Percentiles rank a stretch among this genome's conserved stretches.
These are phyloP conservation scores for Starmerella ratchasimensis DNA, from an alignment of 805 yeast genomes.

Conservation along the genomic window DNA sequence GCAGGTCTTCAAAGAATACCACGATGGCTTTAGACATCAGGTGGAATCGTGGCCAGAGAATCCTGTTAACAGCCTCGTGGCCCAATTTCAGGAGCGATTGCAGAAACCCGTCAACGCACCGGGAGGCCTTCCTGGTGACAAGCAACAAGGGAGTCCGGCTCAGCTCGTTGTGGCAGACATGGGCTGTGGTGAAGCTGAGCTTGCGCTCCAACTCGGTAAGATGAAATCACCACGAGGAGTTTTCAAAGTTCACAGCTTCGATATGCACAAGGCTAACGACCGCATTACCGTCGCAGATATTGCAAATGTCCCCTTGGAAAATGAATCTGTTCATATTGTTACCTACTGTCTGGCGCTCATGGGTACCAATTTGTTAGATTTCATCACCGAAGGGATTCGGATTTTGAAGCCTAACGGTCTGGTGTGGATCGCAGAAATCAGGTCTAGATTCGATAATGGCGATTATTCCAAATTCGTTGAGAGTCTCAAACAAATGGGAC, in stretches of 20 bases:
- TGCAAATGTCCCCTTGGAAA: constrained; percentile 70
- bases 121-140: constrained; percentile 68
- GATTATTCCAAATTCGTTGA: constrained; percentile 51
- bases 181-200: constrained; percentile 98
- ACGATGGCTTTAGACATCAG: constrained; percentile 87
- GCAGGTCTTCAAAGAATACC: constrained; percentile 81
- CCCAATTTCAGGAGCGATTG: constrained; percentile 40
- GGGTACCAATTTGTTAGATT: constrained; percentile 95
- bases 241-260: constrained; percentile 72
- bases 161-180: constrained; percentile 82
- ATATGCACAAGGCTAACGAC: constrained; percentile 75
- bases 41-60: constrained; percentile 98
- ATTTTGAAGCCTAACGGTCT: constrained; percentile 83
- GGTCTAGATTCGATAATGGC: constrained; percentile 63
- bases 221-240: constrained; percentile 26
- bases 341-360: constrained; percentile 85
- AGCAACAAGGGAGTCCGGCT: constrained; percentile 26
- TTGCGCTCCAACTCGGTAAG: constrained; percentile 36
- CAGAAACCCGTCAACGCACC: constrained; percentile 76
- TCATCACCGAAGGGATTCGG: constrained; percentile 78
- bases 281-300: constrained; percentile 95
- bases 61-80: constrained; percentile 84
- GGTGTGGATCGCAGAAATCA: constrained; percentile 94
- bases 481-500: constrained; percentile 59
- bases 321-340: constrained; percentile 72